A percentile compares a stretch with the other conserved stretches of the same genome.
These are phyloP conservation scores for Colletotrichum tabaci DNA, from an alignment of 2,329 filamentous ascomycete species.

Conservation along the genomic window DNA sequence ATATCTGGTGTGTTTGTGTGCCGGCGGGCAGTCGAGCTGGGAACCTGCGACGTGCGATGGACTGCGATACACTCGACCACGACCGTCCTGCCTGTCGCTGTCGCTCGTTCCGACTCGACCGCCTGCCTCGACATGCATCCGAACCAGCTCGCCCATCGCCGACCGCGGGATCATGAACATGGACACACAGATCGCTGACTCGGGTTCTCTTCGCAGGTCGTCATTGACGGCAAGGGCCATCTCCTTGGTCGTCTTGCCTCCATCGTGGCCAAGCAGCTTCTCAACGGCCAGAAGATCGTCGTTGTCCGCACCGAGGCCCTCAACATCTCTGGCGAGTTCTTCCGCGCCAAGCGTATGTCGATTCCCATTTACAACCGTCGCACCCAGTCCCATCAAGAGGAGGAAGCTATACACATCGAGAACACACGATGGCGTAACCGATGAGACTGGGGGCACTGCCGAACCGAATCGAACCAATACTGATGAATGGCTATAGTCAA, in stretches of 20 bases:
- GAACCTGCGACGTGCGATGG: not conserved
- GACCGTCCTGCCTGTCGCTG: not conserved
- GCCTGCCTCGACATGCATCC: conserved; percentile 2
- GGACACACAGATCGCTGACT: conserved; percentile 48
- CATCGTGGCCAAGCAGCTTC: conserved; percentile 98
- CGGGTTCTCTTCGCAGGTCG: conserved; percentile 73
- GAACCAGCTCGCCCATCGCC: conserved; percentile 2
- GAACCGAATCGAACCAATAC: conserved; percentile 47
- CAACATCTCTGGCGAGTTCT: conserved; percentile 99
- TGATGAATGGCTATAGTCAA: conserved; percentile 84
- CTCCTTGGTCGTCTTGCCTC: conserved; percentile 98
- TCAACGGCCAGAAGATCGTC: conserved; percentile 99
- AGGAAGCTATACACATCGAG: not conserved
- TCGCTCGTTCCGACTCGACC: not conserved
- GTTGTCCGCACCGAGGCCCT: conserved; percentile 98
- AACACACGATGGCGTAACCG: not conserved
- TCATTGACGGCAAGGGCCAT: conserved; percentile 99
- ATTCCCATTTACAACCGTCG: conserved; percentile 36
- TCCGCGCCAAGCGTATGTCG: conserved; percentile 99
- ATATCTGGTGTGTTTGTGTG: not conserved
- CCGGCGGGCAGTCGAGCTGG: not conserved
- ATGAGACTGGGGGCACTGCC: not conserved
- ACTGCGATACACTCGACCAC: not conserved
- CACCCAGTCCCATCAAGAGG: conserved; percentile 26
- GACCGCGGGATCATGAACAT: not conserved